These are phyloP conservation scores for Mycocentrospora acerina DNA, from an alignment of 2,329 filamentous ascomycete genomes.

Conservation along the genomic window DNA sequence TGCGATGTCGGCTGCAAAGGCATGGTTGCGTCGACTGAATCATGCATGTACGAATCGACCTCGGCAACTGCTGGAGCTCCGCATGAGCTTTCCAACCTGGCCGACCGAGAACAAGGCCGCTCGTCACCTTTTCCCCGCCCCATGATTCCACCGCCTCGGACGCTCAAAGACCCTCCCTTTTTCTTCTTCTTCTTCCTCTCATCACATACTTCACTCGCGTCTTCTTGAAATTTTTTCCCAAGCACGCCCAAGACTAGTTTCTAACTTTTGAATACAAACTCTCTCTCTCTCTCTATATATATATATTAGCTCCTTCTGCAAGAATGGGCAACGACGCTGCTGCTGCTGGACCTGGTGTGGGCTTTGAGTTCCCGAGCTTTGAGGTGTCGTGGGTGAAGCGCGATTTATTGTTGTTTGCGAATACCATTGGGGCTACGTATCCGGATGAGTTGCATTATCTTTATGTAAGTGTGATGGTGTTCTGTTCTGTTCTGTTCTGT, in stretches of 20 bases:
- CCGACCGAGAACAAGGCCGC: too few species aligned
- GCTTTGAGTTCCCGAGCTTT: slow-evolving; percentile 76
- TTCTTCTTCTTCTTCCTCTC: background rate
- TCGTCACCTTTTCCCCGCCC: background rate
- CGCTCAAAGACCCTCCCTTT: too few species aligned
- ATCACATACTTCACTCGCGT: too few species aligned
- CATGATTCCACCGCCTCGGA: too few species aligned
- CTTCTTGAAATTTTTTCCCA: background rate
- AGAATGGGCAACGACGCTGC: slow-evolving; percentile 37
- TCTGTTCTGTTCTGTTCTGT: too few species aligned
- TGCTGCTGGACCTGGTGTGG: slow-evolving; percentile 57
- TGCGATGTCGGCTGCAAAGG: too few species aligned
- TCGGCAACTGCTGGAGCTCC: slow-evolving; percentile 36
- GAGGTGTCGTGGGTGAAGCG: slow-evolving; percentile 85
- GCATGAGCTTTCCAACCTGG: slow-evolving; percentile 17
- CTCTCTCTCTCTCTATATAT: too few species aligned
- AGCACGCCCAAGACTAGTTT: too few species aligned
- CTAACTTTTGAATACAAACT: too few species aligned
- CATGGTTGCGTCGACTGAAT: too few species aligned
- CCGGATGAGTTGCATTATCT: slow-evolving; percentile 90
- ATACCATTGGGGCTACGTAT: slow-evolving; percentile 76
- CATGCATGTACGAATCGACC: slow-evolving; percentile 12
- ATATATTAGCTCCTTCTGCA: background rate
- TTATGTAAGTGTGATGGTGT: slow-evolving; percentile 75
- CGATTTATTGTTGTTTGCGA: slow-evolving; percentile 85